These are phyloP conservation scores for Neofusicoccum laricinum DNA, from an alignment of 2,329 filamentous ascomycete species.

Conservation along the genomic window DNA sequence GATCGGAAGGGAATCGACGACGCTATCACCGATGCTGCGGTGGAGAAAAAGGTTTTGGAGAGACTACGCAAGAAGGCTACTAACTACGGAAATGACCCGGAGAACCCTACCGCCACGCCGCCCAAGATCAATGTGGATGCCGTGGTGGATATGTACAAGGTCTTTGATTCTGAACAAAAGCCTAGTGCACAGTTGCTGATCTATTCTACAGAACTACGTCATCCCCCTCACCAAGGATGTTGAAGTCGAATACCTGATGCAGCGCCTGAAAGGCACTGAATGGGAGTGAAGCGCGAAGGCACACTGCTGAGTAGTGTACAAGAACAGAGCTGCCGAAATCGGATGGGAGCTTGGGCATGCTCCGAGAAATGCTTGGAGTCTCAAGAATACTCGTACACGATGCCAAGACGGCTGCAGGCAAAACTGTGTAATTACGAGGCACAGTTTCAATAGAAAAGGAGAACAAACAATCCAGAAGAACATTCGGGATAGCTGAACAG, in stretches of 20 bases:
- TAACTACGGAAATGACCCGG: conserved; percentile 91
- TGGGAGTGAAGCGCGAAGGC: conserved; percentile 36
- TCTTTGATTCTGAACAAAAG: conserved; percentile 54
- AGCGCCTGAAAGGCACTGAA: conserved; percentile 64
- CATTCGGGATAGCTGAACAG: no score
- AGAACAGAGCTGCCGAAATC: neutral
- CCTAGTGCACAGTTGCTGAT: neutral
- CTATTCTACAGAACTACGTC: conserved; percentile 63
- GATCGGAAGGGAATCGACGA: conserved; percentile 80
- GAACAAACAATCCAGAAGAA: neutral
- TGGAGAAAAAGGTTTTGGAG: conserved; percentile 90
- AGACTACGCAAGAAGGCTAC: conserved; percentile 82
- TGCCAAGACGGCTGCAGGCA: neutral
- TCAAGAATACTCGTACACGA: no score
- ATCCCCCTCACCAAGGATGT: conserved; percentile 98
- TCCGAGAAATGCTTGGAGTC: no score
- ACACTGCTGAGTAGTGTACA: neutral
- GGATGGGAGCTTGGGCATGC: no score
- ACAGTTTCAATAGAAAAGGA: neutral
- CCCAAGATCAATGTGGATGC: conserved; percentile 90
- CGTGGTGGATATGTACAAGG: conserved; percentile 40
- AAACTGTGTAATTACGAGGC: neutral
- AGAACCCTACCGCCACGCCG: conserved; percentile 54
- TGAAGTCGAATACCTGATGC: conserved; percentile 97
- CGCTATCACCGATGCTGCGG: conserved; percentile 84